These are phyloP conservation scores for Phytophthora hibernalis DNA, from an alignment of 352 stramenopile genomes.

Conservation along the genomic window DNA sequence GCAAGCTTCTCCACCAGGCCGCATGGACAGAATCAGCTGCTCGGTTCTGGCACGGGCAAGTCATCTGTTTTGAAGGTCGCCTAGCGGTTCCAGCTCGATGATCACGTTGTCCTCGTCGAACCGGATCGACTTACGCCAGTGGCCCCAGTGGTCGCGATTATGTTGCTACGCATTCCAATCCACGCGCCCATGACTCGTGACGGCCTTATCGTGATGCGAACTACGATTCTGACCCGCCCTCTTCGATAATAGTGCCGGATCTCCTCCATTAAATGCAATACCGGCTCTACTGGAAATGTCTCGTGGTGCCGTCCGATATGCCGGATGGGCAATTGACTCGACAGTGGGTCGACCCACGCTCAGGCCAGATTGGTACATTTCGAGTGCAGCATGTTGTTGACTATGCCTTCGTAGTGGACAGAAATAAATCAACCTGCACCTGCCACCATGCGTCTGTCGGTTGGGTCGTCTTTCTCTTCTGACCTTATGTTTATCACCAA, in stretches of 20 bases:
- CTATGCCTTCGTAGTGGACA: slow-evolving; percentile 16
- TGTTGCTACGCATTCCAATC: no score
- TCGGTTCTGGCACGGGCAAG: no score
- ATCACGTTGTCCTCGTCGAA: no score
- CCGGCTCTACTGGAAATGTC: not conserved
- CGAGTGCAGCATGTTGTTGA: slow-evolving; percentile 7
- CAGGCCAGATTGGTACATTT: not conserved
- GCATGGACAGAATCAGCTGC: slow-evolving; percentile 10
- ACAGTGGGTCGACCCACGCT: slow-evolving; percentile 12
- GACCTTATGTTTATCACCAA: not conserved
- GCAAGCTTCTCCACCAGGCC: slow-evolving; percentile 5
- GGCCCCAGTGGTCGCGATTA: no score
- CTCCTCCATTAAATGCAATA: slow-evolving; percentile 4
- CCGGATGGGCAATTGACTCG: not conserved
- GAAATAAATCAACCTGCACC: not conserved
- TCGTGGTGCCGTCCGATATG: not conserved
- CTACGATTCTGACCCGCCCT: no score
- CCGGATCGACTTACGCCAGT: no score
- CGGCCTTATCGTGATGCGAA: no score
- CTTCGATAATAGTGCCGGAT: no score
- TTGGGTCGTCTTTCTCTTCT: not conserved
- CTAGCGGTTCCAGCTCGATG: no score
- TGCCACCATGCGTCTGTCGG: not conserved
- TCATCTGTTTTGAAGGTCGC: no score
- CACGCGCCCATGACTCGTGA: no score